Conservation (phyloP, 441 rosid species). For the Gossypium schwendimanii region DNA sequence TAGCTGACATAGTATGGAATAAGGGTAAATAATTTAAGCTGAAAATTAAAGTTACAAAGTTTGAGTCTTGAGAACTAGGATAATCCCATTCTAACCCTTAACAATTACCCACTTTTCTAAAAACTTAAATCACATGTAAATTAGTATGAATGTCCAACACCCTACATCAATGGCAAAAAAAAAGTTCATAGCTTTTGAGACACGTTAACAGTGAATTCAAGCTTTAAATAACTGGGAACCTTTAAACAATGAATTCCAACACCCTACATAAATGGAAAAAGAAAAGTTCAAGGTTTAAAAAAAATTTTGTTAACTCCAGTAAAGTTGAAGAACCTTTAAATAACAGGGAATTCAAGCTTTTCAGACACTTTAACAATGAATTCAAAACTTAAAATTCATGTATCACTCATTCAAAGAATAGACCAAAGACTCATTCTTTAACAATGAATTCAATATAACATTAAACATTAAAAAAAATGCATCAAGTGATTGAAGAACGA, state of each 20-base stretch:
- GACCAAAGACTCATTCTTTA: not conserved
- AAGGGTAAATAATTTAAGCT: not conserved
- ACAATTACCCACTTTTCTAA: not conserved
- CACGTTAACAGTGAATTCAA: too few species aligned
- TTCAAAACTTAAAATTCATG: not conserved
- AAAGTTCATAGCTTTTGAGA: not conserved
- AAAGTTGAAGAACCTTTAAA: not conserved
- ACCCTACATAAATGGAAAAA: not conserved
- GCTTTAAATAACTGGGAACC: too few species aligned
- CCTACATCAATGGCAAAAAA: not conserved
- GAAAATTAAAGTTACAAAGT: not conserved
- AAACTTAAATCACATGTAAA: not conserved
- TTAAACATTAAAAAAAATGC: not conserved
- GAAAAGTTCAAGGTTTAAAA: not conserved
- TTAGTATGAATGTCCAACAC: not conserved
- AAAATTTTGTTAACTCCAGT: not conserved
- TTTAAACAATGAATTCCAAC: too few species aligned
- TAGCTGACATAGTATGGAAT: not conserved
- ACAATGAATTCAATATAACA: not conserved
- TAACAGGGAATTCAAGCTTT: not conserved
- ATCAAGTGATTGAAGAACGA: not conserved
- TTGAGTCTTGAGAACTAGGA: not conserved
- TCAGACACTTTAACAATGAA: not conserved
- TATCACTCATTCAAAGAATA: not conserved
- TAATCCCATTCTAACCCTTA: not conserved